Evolutionary conservation across 805 yeast species (phyloP), one percentile per base, ranked within the genome.

Genomic region (Metschnikowia lunata): DNA sequence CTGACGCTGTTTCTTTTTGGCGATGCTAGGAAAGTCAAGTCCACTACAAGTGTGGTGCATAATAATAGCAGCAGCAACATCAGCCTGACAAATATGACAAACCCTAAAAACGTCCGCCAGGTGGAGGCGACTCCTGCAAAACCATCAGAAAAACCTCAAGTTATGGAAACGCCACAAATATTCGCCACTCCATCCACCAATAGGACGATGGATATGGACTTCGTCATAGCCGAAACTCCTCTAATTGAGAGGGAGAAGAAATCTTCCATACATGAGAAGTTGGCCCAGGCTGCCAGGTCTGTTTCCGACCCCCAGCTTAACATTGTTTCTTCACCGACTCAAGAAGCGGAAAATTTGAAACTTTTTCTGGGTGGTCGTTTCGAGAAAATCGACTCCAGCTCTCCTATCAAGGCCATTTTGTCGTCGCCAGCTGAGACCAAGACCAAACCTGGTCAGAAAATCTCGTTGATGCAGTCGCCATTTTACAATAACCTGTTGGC

Each of bases 371-470:
- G 34, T 29, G 35, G 32, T 5, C 37, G 30, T 5, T 8, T 18
- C 10, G 30, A 34, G 2, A 30, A 32, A 9, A 12, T 15, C 26
- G 35, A 43, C 10, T 23, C 27, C 23, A 49, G 48, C 26, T 46
- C 52, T 7, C 52, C 52, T 4, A 31, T 37, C 9, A 31, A 43
- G 26, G 40, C 34, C 5, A 40, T 43, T 6, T 34, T 41, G 5
- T 51, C 55, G 3, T 48, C 53, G 28, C 50, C 52, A 6, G 40
- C 42, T 12, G 27, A 12, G 4, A 18, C 50, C 13, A 50, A 36
- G 15, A 52, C 30, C 26, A 43, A 43, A 42, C 74, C 73, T 1
- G 71, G 76, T 5, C 70, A 63, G n/a, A 67, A 67, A 1, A 58
- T 66, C 2, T 45, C 64, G 0, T 52, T 64, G 5, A 52, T 48